Conservation (phyloP, 2,329 filamentous ascomycete species). For the Rutstroemia sydowiana region DNA sequence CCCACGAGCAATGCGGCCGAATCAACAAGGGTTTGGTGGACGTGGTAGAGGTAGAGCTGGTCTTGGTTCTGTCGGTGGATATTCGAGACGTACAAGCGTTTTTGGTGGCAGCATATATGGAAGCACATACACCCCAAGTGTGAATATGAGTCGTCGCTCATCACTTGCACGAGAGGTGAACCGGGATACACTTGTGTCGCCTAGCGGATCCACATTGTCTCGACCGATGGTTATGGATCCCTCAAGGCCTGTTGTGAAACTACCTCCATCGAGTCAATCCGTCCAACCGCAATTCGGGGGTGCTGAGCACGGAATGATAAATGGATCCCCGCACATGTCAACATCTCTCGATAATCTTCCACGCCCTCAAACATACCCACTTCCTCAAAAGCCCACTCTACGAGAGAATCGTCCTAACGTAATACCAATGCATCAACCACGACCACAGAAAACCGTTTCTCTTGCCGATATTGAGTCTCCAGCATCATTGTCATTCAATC, state of each 20-base stretch:
- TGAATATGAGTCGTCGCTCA: constrained; percentile 82
- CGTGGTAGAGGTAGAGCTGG: constrained; percentile 65
- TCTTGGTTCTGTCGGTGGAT: constrained; percentile 58
- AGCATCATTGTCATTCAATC: constrained; percentile 43
- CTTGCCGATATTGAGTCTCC: constrained; percentile 89
- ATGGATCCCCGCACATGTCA: constrained; percentile 15
- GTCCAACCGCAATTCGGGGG: constrained; percentile 24
- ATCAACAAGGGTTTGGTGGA: constrained; percentile 68
- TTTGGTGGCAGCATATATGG: constrained; percentile 61
- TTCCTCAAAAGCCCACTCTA: constrained; percentile 51
- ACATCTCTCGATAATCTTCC: constrained; percentile 37
- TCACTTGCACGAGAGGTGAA: constrained; percentile 63
- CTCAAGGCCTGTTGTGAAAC: constrained; percentile 68
- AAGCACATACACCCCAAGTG: constrained; percentile 77
- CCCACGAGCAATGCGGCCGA: constrained; percentile 83
- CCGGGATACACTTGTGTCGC: constrained; percentile 71
- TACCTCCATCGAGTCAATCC: constrained; percentile 52
- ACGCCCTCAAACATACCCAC: constrained; percentile 46
- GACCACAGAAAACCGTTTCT: constrained; percentile 89
- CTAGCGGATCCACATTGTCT: constrained; percentile 70
- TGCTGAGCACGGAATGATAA: constrained; percentile 27
- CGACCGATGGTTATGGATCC: constrained; percentile 56
- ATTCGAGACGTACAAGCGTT: constrained; percentile 74
- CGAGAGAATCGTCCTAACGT: constrained; percentile 47
- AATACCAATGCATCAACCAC: constrained; percentile 83